These are phyloP conservation scores for Exophiala sideris DNA, from an alignment of 2,329 filamentous ascomycete species.

Conservation along the genomic window DNA sequence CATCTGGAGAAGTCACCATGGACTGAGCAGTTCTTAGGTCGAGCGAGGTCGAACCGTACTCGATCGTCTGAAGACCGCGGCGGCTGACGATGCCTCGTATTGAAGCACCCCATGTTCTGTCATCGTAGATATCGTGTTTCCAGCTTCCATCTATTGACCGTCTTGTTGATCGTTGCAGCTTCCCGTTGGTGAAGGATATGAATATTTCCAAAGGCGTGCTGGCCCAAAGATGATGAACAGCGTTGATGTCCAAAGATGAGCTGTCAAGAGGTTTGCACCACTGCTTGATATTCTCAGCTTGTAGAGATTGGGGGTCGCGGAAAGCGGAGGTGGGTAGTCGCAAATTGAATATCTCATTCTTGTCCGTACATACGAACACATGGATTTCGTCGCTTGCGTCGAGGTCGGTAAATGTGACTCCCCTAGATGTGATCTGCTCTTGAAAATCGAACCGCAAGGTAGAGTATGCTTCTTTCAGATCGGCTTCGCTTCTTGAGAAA, in stretches of 20 bases:
- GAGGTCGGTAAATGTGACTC: slow-evolving; percentile 78
- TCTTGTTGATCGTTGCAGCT: slow-evolving; percentile 64
- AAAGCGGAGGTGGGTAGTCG: slow-evolving; percentile 82
- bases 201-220: slow-evolving; percentile 70
- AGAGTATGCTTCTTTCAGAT: slow-evolving; percentile 64
- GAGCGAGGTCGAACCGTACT: slow-evolving; percentile 40
- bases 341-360: slow-evolving; percentile 79
- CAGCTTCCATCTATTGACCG: slow-evolving; percentile 50
- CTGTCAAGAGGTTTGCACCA: slow-evolving; percentile 60
- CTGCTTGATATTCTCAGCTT: slow-evolving; percentile 73
- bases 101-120: slow-evolving; percentile 48
- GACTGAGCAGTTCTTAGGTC: slow-evolving; percentile 44
- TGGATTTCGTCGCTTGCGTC: slow-evolving; percentile 73
- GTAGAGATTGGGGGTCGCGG: slow-evolving; percentile 59
- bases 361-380: slow-evolving; percentile 74
- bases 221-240: slow-evolving; percentile 72
- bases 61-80: slow-evolving; percentile 41
- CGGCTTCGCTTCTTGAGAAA: slow-evolving; percentile 64
- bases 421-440: slow-evolving; percentile 68
- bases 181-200: slow-evolving; percentile 57
- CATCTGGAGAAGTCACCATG: slow-evolving; percentile 45
- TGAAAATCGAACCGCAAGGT: slow-evolving; percentile 76
- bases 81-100: slow-evolving; percentile 47
- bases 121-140: slow-evolving; percentile 47
- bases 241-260: slow-evolving; percentile 70